Conservation (phyloP, 257 asterid genomes). For the Gardenia jasminoides region DNA sequence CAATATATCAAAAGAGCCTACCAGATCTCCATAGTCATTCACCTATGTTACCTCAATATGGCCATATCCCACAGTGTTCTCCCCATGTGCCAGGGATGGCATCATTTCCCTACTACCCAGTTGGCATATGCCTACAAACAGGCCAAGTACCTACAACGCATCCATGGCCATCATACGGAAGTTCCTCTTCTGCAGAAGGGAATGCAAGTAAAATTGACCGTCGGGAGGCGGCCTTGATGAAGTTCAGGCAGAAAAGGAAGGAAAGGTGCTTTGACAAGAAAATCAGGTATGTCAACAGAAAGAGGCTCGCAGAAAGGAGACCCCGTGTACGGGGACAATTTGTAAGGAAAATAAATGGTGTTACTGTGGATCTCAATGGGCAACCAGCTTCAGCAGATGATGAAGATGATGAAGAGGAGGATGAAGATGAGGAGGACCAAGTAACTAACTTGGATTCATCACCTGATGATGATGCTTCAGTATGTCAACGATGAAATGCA, state of each 20-base stretch:
- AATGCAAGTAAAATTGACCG: slow-evolving; percentile 50
- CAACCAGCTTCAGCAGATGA: slow-evolving; percentile 67
- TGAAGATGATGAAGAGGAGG: slow-evolving; percentile 48
- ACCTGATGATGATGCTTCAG: slow-evolving; percentile 37
- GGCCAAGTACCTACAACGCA: slow-evolving; percentile 66
- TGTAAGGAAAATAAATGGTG: slow-evolving; percentile 81
- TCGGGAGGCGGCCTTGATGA: slow-evolving; percentile 87
- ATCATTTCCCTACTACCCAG: slow-evolving; percentile 64
- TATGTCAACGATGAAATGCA: slow-evolving; percentile 25
- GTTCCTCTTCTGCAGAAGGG: slow-evolving; percentile 40
- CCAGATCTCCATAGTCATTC: slow-evolving; percentile 53
- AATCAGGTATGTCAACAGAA: slow-evolving; percentile 84
- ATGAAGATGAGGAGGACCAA: slow-evolving; percentile 33
- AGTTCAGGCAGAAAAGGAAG: slow-evolving; percentile 89
- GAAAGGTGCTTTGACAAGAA: slow-evolving; percentile 94
- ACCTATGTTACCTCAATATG: slow-evolving; percentile 56
- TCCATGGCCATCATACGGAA: slow-evolving; percentile 60
- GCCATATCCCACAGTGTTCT: slow-evolving; percentile 55
- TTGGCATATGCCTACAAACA: slow-evolving; percentile 64
- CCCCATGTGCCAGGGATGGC: slow-evolving; percentile 62
- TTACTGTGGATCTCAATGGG: slow-evolving; percentile 77
- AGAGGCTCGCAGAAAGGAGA: slow-evolving; percentile 88
- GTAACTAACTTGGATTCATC: slow-evolving; percentile 32
- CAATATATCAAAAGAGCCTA: slow-evolving; percentile 45
- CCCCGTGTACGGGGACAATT: slow-evolving; percentile 95